Evolutionary conservation across 495 filamentous ascomycete species (phyloP).

Genomic region (Penicillium roqueforti): DNA sequence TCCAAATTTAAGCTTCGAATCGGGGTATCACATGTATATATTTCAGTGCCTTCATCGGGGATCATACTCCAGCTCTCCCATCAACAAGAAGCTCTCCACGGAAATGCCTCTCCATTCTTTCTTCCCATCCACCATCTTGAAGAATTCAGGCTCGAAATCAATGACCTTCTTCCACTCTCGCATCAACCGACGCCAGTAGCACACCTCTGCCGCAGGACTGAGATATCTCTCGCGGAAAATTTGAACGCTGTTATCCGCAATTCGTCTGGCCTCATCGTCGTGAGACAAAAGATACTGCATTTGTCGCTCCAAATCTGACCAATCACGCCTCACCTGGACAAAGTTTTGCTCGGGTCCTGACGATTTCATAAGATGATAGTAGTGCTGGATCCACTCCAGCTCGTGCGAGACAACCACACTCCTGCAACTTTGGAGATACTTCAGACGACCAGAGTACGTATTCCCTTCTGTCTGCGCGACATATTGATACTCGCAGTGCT

Average conservation of each 20-base stretch:
- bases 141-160: conserved; percentile 21
- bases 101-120: conserved; percentile 20
- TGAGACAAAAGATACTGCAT: conserved; percentile 36
- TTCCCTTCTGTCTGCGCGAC: conserved; percentile 44
- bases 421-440: conserved; percentile 47
- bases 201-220: conserved; percentile 45
- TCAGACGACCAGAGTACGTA: conserved; percentile 42
- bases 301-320: conserved; percentile 37
- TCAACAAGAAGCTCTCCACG: conserved; percentile 19
- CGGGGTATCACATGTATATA: no score
- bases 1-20: no score
- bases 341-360: conserved; percentile 48
- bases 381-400: conserved; percentile 18
- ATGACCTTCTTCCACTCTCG: conserved; percentile 31
- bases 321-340: conserved; percentile 45
- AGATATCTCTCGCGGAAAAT: conserved; percentile 45
- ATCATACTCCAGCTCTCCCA: conserved; percentile 14
- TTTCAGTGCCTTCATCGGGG: background rate
- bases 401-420: conserved; percentile 38
- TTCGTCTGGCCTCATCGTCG: conserved; percentile 35
- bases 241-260: conserved; percentile 41
- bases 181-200: conserved; percentile 43
- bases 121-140: conserved; percentile 14
- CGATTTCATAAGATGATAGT: conserved; percentile 10
- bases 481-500: conserved; percentile 30